A percentile compares a stretch with the other conserved stretches of the same genome.
These are phyloP conservation scores for Arabidopsis lyrata DNA, from an alignment of 441 rosid genomes.

Conservation along the genomic window DNA sequence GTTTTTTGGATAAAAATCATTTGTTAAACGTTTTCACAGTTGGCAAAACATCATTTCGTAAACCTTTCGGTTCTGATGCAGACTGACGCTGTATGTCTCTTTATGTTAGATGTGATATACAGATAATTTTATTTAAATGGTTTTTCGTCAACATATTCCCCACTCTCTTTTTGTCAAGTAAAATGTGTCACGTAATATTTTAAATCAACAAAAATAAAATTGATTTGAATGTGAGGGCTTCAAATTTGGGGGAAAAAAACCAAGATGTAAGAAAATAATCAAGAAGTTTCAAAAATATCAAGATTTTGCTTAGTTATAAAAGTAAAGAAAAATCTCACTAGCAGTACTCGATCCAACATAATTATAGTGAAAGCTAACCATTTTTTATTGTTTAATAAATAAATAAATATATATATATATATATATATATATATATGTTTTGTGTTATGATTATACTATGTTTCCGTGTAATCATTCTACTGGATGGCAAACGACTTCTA, in stretches of 20 bases:
- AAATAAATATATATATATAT: too few relatives aligned
- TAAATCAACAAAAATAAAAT: neutral
- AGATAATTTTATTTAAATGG: conserved; percentile 5
- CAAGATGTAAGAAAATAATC: conserved; percentile 6
- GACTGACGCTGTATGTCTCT: conserved; percentile 38
- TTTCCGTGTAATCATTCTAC: conserved; percentile 11
- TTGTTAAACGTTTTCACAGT: conserved; percentile 29
- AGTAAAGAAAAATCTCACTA: neutral
- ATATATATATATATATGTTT: neutral
- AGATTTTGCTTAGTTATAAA: neutral
- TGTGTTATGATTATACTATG: neutral
- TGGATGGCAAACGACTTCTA: conserved; percentile 1
- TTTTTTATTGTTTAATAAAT: neutral
- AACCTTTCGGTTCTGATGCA: conserved; percentile 43
- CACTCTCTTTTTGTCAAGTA: neutral
- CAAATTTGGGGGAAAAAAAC: neutral
- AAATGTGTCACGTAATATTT: neutral
- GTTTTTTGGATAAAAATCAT: neutral
- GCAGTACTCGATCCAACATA: conserved; percentile 15
- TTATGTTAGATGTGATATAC: conserved; percentile 12
- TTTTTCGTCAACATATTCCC: conserved; percentile 15
- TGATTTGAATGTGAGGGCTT: neutral
- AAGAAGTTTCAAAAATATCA: neutral
- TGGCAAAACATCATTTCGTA: conserved; percentile 41
- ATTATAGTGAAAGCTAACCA: conserved; percentile 2